Base-by-base conservation (phyloP, 2,329 filamentous ascomycete genomes). In the Bipolaris cookei region DNA sequence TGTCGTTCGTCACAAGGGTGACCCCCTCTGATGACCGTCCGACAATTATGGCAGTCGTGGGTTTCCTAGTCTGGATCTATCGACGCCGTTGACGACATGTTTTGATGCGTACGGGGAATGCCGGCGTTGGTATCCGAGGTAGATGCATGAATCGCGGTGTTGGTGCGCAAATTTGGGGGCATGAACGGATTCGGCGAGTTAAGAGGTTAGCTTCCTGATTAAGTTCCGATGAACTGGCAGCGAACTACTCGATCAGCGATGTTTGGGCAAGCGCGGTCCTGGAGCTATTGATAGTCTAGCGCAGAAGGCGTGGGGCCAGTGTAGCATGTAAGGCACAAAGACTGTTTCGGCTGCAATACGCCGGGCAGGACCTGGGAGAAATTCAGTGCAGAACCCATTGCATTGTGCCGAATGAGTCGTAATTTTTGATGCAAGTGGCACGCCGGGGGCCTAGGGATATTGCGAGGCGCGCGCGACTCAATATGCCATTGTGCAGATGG, bases 151-250 rank as follows among this genome's bases (percentile, higher is more conserved):
- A 28, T 39, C 46, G 20, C 42, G 6, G 13, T 28, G 25, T 10
- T 21, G 8, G 45, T 14, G 32, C n/a, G 13, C 21, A n/a, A 39
- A 39, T 45, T 52, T 28, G 25, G 41, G 41, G 21, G 37, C 37
- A 34, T 28, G 32, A n/a, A 34, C 35, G 47, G 18, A 37, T 37
- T 53, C 54, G 57, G 56, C 43, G 2, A 37, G 34, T 28, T 42
- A 20, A 42, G 42, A 47, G 41, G 43, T 51, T 20, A 13, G 38
- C 14, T 47, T 48, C 52, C 42, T 34, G 34, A 44, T 38, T 49
- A 39, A 38, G n/a, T 30, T 49, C 46, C 46, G 48, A 56, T 55
- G 54, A 59, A 59, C 57, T 54, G 49, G 48, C 48, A 45, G 43
- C 50, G 53, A 55, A 55, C 53, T 55, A 45, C 42, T 45, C 23